phyloP scores from a whole-genome alignment of 176 grass and related monocot species.

The Avena atlantica region DNA sequence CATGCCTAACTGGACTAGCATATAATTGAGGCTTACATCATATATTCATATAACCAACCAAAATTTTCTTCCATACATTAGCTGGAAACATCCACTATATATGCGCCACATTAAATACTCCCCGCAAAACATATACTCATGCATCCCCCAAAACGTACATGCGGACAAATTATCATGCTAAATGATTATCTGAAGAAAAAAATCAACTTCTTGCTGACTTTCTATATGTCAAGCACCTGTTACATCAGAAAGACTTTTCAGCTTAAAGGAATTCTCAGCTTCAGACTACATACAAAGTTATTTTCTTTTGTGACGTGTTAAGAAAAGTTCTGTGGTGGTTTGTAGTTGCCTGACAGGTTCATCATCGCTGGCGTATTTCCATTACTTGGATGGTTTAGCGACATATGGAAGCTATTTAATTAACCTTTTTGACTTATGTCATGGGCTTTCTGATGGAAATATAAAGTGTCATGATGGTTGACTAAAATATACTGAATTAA shows the following conservation, averaged over 20 bases:
- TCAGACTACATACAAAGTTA: too few species aligned
- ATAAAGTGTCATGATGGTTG: not conserved
- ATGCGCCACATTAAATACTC: not conserved
- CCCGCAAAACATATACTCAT: not conserved
- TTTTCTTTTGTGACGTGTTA: too few species aligned
- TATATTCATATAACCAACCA: conserved; percentile 30
- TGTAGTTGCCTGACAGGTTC: too few species aligned
- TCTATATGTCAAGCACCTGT: too few species aligned
- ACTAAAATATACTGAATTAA: not conserved
- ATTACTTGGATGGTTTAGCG: too few species aligned
- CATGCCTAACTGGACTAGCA: conserved; percentile 7
- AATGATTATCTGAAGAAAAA: not conserved
- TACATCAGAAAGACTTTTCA: too few species aligned
- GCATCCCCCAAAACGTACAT: not conserved
- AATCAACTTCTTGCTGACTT: too few species aligned
- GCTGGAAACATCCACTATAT: conserved; percentile 1
- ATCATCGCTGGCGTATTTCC: too few species aligned
- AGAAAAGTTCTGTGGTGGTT: too few species aligned
- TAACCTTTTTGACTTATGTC: not conserved
- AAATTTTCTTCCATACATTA: not conserved
- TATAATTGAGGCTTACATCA: conserved; percentile 29
- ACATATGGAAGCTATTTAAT: not conserved
- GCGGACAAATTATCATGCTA: not conserved
- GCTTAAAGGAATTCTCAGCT: too few species aligned
- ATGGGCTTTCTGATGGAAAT: not conserved